Evolutionary conservation across 2,329 filamentous ascomycete genomes (phyloP).

Genomic region (Helicocarpus griseus): DNA sequence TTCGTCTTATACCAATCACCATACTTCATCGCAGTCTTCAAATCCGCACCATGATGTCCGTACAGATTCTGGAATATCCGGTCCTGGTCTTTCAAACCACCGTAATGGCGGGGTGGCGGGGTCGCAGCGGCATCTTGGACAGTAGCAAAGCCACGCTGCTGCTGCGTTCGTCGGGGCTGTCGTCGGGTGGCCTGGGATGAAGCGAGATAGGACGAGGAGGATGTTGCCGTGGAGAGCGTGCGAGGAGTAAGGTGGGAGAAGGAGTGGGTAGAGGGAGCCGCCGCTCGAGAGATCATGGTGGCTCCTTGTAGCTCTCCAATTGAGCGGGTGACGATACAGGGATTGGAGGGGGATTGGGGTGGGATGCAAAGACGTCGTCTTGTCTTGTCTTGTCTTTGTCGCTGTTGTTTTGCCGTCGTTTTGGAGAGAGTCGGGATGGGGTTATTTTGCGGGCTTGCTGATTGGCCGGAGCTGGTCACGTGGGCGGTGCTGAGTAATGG

Average conservation of each 20-base stretch:
- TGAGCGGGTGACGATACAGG: constrained; percentile 17
- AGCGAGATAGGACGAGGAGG: constrained; percentile 5
- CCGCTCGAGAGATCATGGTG: constrained; percentile 39
- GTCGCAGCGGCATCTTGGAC: constrained; percentile 58
- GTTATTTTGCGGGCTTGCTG: constrained; percentile 26
- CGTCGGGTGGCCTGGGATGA: constrained; percentile 19
- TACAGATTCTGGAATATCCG: constrained; percentile 99
- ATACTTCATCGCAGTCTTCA: constrained; percentile 94
- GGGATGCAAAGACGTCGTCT: neutral
- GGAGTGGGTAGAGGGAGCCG: constrained; percentile 33
- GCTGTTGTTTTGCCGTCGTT: constrained; percentile 15
- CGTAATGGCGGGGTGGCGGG: constrained; percentile 60
- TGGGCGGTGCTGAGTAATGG: constrained; percentile 12
- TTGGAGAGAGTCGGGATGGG: constrained; percentile 19
- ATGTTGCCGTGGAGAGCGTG: constrained; percentile 25
- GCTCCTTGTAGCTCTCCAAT: constrained; percentile 25
- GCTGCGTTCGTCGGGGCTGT: constrained; percentile 20
- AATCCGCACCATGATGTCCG: constrained; percentile 78
- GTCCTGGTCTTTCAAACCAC: constrained; percentile 90
- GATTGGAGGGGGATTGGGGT: constrained; percentile 14
- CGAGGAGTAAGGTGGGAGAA: constrained; percentile 32
- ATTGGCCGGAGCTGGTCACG: constrained; percentile 27
- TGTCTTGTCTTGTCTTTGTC: too few relatives aligned
- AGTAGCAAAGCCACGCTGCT: constrained; percentile 65
- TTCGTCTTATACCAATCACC: constrained; percentile 99